Percentiles rank a stretch among this genome's conserved stretches.
phyloP scores from a whole-genome alignment of 2,329 filamentous ascomycete species.

The Reticulascus tulasneorum region DNA sequence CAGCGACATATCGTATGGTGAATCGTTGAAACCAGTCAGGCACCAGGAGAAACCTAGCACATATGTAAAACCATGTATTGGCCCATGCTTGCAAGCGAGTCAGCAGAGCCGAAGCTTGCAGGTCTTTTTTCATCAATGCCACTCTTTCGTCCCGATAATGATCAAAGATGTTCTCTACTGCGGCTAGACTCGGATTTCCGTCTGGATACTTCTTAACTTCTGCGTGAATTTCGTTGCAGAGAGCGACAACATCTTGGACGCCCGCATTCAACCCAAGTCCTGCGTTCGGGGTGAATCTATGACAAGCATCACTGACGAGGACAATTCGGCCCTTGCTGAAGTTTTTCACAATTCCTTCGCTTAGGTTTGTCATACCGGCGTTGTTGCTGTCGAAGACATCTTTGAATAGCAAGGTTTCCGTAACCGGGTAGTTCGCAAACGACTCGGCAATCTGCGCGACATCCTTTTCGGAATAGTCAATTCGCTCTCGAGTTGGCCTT shows the following conservation, averaged over 20 bases:
- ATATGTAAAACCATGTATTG: conserved; percentile 19
- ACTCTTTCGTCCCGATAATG: conserved; percentile 16
- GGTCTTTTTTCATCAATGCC: conserved; percentile 11
- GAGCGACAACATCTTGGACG: conserved; percentile 25
- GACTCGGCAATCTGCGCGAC: conserved; percentile 17
- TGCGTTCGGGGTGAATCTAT: conserved; percentile 33
- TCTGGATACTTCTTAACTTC: not conserved
- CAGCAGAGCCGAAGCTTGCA: conserved; percentile 9
- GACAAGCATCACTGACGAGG: conserved; percentile 30
- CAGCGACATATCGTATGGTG: conserved; percentile 6
- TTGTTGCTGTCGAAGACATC: conserved; percentile 24
- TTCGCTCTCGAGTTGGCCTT: conserved; percentile 18
- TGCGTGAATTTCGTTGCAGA: conserved; percentile 25
- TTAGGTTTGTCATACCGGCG: conserved; percentile 27
- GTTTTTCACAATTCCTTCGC: conserved; percentile 30
- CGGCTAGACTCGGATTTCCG: not conserved
- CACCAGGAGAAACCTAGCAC: conserved; percentile 16
- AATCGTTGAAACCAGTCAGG: conserved; percentile 4
- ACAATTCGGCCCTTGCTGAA: conserved; percentile 32
- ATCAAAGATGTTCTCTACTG: conserved; percentile 13
- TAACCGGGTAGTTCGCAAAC: conserved; percentile 24
- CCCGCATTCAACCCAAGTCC: conserved; percentile 31
- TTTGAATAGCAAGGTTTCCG: conserved; percentile 20
- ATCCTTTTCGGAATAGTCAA: conserved; percentile 21
- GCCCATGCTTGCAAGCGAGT: conserved; percentile 23